Evolutionary conservation across 345 rosid genomes (phyloP).

Genomic region (Orychophragmus violaceus): DNA sequence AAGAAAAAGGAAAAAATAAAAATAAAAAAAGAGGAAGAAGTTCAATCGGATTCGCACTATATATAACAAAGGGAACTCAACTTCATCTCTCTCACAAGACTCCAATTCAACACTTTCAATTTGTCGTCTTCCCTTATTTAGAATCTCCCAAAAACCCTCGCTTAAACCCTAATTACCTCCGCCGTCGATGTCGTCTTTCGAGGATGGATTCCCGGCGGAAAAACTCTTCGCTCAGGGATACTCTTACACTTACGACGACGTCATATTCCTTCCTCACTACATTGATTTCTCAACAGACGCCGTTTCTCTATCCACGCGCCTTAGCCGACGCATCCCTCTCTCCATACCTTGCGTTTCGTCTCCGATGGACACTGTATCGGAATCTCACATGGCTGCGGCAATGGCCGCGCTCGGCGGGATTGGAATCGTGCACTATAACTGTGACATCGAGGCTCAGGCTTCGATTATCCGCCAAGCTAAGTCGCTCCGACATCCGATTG

Average conservation of each 20-base stretch:
- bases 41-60: background rate
- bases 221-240: conserved; percentile 69
- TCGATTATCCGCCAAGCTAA: conserved; percentile 56
- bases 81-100: conserved; percentile 1
- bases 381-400: conserved; percentile 79
- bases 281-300: conserved; percentile 85
- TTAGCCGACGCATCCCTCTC: conserved; percentile 62
- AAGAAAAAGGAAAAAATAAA: background rate
- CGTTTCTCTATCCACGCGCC: conserved; percentile 64
- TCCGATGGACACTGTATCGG: conserved; percentile 96
- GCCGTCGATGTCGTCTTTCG: conserved; percentile 36
- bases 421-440: conserved; percentile 72
- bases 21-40: background rate
- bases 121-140: conserved; percentile 8
- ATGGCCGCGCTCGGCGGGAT: conserved; percentile 85
- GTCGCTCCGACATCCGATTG: conserved; percentile 59
- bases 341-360: conserved; percentile 83
- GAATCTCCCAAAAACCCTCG: conserved; percentile 14
- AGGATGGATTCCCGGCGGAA: conserved; percentile 65
- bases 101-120: background rate
- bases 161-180: conserved; percentile 23
- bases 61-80: background rate
- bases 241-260: conserved; percentile 90
- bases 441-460: conserved; percentile 56
- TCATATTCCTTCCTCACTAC: conserved; percentile 83